These are phyloP conservation scores for Anaeromyces robustus DNA, from an alignment of 192 early-diverging fungal genomes.

Conservation along the genomic window DNA sequence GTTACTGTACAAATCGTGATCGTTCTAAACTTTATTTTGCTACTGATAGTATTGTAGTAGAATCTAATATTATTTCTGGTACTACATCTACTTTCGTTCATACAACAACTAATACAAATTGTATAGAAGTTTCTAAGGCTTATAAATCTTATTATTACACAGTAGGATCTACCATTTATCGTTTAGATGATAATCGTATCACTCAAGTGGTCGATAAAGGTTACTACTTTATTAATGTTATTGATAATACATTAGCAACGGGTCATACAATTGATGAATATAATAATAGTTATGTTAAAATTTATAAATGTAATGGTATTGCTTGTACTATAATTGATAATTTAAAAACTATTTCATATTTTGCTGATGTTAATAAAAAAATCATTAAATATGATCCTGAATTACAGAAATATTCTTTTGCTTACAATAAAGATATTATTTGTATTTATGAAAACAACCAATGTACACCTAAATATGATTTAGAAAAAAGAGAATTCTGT, in stretches of 20 bases:
- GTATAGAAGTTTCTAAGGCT: background rate
- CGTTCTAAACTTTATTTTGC: background rate
- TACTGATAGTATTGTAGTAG: background rate
- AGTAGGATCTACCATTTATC: background rate
- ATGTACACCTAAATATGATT: background rate
- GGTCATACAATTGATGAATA: background rate
- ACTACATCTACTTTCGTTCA: background rate
- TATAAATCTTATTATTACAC: background rate
- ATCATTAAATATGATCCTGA: background rate
- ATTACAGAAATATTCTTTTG: background rate
- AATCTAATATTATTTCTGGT: background rate
- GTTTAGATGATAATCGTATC: background rate
- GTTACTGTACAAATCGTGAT: background rate
- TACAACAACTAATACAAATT: background rate
- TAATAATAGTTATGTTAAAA: background rate
- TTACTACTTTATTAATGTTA: background rate
- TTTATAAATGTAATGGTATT: background rate
- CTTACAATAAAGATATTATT: background rate
- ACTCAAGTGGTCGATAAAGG: background rate
- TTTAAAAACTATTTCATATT: background rate
- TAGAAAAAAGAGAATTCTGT: background rate
- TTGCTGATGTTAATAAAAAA: background rate
- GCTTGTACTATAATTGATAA: background rate
- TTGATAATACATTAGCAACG: background rate
- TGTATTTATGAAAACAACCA: background rate